phyloP scores from a whole-genome alignment of 2,329 filamentous ascomycete species.

The Penicillium sp. region DNA sequence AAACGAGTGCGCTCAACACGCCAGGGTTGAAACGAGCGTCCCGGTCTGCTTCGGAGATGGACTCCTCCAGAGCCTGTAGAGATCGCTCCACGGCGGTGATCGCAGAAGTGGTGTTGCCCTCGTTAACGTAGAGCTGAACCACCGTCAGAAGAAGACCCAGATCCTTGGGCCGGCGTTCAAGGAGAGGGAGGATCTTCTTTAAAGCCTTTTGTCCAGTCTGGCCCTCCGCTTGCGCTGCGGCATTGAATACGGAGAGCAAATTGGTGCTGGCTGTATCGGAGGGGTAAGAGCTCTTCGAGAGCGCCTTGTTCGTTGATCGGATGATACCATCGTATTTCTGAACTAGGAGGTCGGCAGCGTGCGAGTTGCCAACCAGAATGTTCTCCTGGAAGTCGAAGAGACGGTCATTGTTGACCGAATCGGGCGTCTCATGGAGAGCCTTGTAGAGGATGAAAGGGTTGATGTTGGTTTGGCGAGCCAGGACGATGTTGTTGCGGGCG shows the following conservation, averaged over 20 bases:
- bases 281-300: conserved; percentile 56
- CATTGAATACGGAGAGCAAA: conserved; percentile 68
- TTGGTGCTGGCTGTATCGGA: conserved; percentile 60
- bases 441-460: conserved; percentile 67
- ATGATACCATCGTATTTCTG: conserved; percentile 66
- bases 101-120: conserved; percentile 74
- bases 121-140: conserved; percentile 78
- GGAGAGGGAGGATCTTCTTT: conserved; percentile 70
- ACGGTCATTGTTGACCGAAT: conserved; percentile 57
- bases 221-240: conserved; percentile 70
- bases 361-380: conserved; percentile 60
- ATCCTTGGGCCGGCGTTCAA: conserved; percentile 78
- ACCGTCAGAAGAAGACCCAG: conserved; percentile 80
- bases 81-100: conserved; percentile 77
- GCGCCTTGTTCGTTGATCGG: conserved; percentile 58
- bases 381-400: conserved; percentile 65
- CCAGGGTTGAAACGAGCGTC: conserved; percentile 84
- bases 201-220: conserved; percentile 71
- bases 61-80: conserved; percentile 72
- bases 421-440: conserved; percentile 58
- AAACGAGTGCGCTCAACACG: conserved; percentile 77
- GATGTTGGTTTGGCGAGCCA: conserved; percentile 51
- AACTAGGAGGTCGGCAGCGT: conserved; percentile 64
- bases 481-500: conserved; percentile 64
- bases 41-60: conserved; percentile 60